phyloP scores from a whole-genome alignment of 2,329 filamentous ascomycete genomes.

The Grosmannia clavigera region DNA sequence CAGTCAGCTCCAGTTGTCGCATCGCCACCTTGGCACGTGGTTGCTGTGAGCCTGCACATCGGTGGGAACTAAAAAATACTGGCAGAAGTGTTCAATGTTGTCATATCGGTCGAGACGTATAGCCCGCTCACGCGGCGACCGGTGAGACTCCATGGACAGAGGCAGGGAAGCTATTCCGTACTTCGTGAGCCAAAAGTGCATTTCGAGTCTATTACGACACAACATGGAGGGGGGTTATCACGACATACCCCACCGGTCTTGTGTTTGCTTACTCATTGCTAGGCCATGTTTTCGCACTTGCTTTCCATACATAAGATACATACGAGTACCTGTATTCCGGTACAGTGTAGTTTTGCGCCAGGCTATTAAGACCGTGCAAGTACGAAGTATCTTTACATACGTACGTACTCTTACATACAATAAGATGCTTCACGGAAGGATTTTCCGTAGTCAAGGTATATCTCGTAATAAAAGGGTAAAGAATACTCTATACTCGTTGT shows the following conservation, averaged over 20 bases:
- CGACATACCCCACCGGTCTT: background rate
- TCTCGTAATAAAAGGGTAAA: constrained; percentile 18
- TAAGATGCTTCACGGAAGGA: background rate
- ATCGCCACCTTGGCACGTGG: background rate
- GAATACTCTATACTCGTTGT: constrained; percentile 13
- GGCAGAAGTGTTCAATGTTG: constrained; percentile 43
- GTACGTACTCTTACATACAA: too few relatives aligned
- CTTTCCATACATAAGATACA: too few relatives aligned
- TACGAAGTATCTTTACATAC: too few relatives aligned
- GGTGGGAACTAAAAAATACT: constrained; percentile 67
- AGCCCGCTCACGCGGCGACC: constrained; percentile 28
- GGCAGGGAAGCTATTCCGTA: background rate
- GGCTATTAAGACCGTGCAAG: too few relatives aligned
- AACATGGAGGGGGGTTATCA: background rate
- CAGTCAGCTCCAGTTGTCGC: constrained; percentile 47
- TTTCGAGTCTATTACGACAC: background rate
- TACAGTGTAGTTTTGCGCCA: too few relatives aligned
- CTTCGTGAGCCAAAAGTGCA: background rate
- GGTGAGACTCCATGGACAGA: constrained; percentile 1
- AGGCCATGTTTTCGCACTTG: too few relatives aligned
- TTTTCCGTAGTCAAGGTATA: background rate
- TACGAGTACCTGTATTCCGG: too few relatives aligned
- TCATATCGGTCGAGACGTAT: constrained; percentile 47
- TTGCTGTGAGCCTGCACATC: constrained; percentile 27
- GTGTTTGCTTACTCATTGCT: background rate